Base-by-base conservation (phyloP, 1,284 basidiomycete species). In the Trametes versicolor region DNA sequence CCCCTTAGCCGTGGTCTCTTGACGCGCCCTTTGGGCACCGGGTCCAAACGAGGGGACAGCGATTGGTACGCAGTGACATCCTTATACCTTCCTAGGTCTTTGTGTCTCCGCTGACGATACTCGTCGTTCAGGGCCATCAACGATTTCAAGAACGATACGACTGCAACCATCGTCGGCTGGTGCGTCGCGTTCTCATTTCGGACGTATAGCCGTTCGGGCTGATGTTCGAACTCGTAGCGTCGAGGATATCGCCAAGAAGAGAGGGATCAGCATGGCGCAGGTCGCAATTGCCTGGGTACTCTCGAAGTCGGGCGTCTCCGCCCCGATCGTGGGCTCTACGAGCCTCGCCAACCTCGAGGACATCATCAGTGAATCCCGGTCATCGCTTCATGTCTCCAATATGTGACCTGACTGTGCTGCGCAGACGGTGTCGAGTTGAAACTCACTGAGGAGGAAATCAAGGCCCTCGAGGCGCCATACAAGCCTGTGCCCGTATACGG, bases 1-100 rank as follows among this genome's bases (percentile, higher is more conserved):
- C 84, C 85, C 1, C 76, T 87, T 21, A 85, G 81, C 4, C 76
- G 83, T 48, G 85, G 85, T 4, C 66, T 83, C 9, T 74, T 85
- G 8, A 78, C 80, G 21, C 78, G 84, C 8, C 83, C 84, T 2
- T 62, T 79, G 6, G 69, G 65, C 15, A 74, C 69, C 73, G 63
- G 71, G 37, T 23, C 79, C 79, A 36, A 63, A 58, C 60, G 63
- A 17, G 75, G 73, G 4, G 52, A 73, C n/a, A 77, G 72, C 0
- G 83, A 84, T 68, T 48, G 45, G 78, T 81, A 52, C 21, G 66
- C 59, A 9, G n/a, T n/a, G n/a, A n/a, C n/a, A n/a, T n/a, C n/a
- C n/a, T n/a, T n/a, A n/a, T n/a, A n/a, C n/a, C n/a, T n/a, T n/a
- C 32, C 8, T 8, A n/a, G 8, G 15, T 7, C 12, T 17, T 4